Evolutionary conservation across 208 protist species (phyloP).

Genomic region (Acanthamoeba sp.): DNA sequence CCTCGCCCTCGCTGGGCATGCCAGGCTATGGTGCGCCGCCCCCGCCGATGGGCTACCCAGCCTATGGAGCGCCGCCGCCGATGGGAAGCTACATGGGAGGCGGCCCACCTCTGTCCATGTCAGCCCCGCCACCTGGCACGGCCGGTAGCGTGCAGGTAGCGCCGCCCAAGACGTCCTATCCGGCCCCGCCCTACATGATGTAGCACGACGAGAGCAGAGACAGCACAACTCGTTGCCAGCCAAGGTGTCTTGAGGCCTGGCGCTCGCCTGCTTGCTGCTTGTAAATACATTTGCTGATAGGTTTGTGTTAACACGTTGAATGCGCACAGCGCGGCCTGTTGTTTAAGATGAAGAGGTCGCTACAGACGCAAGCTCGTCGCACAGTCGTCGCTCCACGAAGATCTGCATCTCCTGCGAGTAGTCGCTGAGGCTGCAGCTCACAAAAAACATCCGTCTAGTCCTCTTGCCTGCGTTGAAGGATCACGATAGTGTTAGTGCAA

Average conservation of each 20-base stretch:
- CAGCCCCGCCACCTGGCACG: not conserved
- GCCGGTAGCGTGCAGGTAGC: slow-evolving; percentile 21
- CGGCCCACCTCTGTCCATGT: not conserved
- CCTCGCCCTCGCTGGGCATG: not conserved
- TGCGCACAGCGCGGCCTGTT: too few species aligned
- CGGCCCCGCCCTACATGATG: slow-evolving; percentile 44
- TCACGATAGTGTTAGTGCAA: not conserved
- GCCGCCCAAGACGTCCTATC: not conserved
- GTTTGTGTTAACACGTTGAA: too few species aligned
- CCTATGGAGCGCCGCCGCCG: slow-evolving; percentile 4
- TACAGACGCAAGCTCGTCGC: not conserved
- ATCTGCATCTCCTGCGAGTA: slow-evolving; percentile 44
- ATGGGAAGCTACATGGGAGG: not conserved
- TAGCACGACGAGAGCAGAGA: not conserved
- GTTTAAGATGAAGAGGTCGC: not conserved
- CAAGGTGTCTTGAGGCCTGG: too few species aligned
- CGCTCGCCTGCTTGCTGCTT: too few species aligned
- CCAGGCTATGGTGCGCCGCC: not conserved
- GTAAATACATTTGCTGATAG: not conserved
- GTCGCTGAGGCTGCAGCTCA: slow-evolving; percentile 47
- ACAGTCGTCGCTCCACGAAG: slow-evolving; percentile 52
- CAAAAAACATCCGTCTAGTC: slow-evolving; percentile 25
- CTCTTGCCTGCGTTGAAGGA: not conserved
- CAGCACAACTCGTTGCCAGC: too few species aligned
- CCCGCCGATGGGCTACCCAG: not conserved